Evolutionary conservation across 108 stramenopile species (phyloP).

Genomic region (Cyclotella distinguenda): DNA sequence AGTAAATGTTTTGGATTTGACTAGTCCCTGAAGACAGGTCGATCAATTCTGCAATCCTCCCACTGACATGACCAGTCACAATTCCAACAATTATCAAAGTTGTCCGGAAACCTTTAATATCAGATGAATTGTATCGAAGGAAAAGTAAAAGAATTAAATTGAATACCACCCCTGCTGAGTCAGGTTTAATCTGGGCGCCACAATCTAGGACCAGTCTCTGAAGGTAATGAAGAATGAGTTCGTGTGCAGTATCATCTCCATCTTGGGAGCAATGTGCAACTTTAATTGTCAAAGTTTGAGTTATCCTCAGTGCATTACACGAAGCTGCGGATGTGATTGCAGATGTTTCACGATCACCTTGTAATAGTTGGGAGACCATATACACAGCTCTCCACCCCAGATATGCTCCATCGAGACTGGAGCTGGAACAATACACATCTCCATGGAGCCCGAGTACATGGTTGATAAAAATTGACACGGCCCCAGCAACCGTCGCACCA

Average conservation of each 20-base stretch:
- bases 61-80: conserved; percentile 35
- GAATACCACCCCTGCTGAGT: conserved; percentile 23
- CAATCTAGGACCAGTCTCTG: conserved; percentile 9
- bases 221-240: conserved; percentile 8
- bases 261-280: background rate
- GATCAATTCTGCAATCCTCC: conserved; percentile 35
- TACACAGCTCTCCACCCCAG: conserved; percentile 33
- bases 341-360: conserved; percentile 37
- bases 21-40: conserved; percentile 5
- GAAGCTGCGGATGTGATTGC: conserved; percentile 31
- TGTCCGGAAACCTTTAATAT: conserved; percentile 23
- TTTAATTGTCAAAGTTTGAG: conserved; percentile 15
- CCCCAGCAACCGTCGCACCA: conserved; percentile 29
- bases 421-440: background rate
- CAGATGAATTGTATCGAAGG: conserved; percentile 38
- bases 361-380: conserved; percentile 33
- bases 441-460: conserved; percentile 12
- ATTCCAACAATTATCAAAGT: conserved; percentile 23
- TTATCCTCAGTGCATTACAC: conserved; percentile 26
- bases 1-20: background rate
- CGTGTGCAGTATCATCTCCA: background rate
- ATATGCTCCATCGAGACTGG: background rate
- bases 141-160: conserved; percentile 40
- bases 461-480: conserved; percentile 30
- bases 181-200: conserved; percentile 10